Conservation (phyloP, 805 yeast genomes). For the Torulaspora maleeae region DNA sequence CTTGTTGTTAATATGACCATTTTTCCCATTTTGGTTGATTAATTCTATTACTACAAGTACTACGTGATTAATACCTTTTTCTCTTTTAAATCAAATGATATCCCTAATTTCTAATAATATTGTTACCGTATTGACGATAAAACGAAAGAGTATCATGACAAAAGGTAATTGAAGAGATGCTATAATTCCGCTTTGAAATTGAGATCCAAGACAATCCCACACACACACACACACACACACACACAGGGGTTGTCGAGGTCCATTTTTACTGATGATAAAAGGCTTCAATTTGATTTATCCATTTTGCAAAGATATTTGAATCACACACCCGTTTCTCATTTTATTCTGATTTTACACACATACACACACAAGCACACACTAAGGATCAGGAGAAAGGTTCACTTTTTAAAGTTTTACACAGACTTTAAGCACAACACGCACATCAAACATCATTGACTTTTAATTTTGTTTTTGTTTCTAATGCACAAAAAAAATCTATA, state of each 20-base stretch:
- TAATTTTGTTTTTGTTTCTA: slow-evolving; percentile 13
- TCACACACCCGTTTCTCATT: slow-evolving; percentile 6
- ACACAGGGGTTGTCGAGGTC: slow-evolving; percentile 1
- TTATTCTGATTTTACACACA: not conserved
- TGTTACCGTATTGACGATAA: slow-evolving; percentile 7
- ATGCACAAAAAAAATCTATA: slow-evolving; percentile 16
- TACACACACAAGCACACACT: slow-evolving; percentile 2
- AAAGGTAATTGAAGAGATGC: slow-evolving; percentile 1
- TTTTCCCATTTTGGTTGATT: slow-evolving; percentile 7
- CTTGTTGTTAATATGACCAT: slow-evolving; percentile 6
- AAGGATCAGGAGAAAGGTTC: slow-evolving; percentile 6
- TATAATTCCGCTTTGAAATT: slow-evolving; percentile 1
- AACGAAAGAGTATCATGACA: not conserved
- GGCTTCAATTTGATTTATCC: not conserved
- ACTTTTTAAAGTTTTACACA: slow-evolving; percentile 6
- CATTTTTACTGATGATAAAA: not conserved
- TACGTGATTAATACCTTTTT: slow-evolving; percentile 15
- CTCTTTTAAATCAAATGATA: slow-evolving; percentile 13
- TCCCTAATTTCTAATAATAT: slow-evolving; percentile 20
- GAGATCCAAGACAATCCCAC: slow-evolving; percentile 1
- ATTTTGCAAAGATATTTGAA: not conserved
- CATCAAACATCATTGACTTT: slow-evolving; percentile 10
- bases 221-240: slow-evolving; percentile 17
- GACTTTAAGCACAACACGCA: slow-evolving; percentile 15
- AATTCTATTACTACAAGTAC: slow-evolving; percentile 10